These are phyloP conservation scores for Golovinomyces cichoracearum DNA, from an alignment of 2,329 filamentous ascomycete species.

Conservation along the genomic window DNA sequence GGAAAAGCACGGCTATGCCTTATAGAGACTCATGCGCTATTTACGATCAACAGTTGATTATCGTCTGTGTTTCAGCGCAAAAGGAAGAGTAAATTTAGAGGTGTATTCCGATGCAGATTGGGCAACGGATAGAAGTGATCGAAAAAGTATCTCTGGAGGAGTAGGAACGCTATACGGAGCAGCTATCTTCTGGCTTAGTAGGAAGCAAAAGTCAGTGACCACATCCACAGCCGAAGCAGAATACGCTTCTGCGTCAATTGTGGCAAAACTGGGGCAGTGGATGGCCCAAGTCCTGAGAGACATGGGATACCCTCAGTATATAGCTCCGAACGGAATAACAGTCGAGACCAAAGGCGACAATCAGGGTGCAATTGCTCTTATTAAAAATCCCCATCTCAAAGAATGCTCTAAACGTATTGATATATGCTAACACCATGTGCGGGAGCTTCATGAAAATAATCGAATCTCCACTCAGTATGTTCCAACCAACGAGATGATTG, in stretches of 20 bases:
- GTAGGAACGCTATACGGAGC: neutral
- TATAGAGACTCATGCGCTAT: neutral
- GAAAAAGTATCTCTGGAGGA: neutral
- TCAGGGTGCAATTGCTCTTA: neutral
- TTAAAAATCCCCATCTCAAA: neutral
- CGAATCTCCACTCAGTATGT: neutral
- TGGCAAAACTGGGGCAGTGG: neutral
- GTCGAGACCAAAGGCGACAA: neutral
- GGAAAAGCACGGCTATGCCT: neutral
- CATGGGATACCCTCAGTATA: neutral
- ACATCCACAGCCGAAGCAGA: neutral
- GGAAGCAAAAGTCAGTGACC: neutral
- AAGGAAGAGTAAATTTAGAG: neutral
- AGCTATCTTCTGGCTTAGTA: neutral
- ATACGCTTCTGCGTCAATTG: neutral
- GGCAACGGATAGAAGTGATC: neutral
- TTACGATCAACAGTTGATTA: neutral
- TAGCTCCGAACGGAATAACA: neutral
- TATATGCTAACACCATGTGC: neutral
- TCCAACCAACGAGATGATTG: neutral
- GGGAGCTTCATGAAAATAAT: neutral
- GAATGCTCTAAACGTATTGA: neutral
- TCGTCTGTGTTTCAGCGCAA: neutral
- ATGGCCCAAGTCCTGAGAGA: neutral
- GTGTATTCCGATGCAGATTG: neutral